Evolutionary conservation across 306 rosid species (phyloP).

Genomic region (Senna siamea): DNA sequence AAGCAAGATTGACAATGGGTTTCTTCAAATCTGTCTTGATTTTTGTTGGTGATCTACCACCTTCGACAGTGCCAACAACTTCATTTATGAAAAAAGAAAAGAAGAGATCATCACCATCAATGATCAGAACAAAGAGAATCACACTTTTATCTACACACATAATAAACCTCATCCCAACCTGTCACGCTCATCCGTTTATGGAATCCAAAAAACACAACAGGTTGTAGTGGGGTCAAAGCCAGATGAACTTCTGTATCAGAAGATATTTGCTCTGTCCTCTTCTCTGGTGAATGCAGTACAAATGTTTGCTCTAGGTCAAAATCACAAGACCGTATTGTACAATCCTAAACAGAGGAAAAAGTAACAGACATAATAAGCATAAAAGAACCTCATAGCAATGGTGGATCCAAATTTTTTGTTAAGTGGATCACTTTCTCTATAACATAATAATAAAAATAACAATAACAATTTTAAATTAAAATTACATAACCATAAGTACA

Average conservation of each 20-base stretch:
- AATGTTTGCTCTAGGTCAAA: slow-evolving; percentile 97
- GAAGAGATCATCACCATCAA: slow-evolving; percentile 21
- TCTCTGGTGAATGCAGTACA: slow-evolving; percentile 95
- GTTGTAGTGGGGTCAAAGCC: slow-evolving; percentile 90
- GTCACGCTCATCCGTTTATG: slow-evolving; percentile 95
- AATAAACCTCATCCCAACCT: slow-evolving; percentile 55
- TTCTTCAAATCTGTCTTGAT: slow-evolving; percentile 96
- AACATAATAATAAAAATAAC: background rate
- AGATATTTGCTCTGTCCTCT: slow-evolving; percentile 77
- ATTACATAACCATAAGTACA: background rate
- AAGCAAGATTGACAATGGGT: slow-evolving; percentile 94
- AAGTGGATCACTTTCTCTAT: background rate
- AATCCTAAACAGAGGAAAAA: slow-evolving; percentile 67
- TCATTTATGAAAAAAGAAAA: slow-evolving; percentile 48
- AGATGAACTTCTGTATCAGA: slow-evolving; percentile 92
- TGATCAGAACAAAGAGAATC: slow-evolving; percentile 24
- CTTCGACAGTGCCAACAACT: slow-evolving; percentile 99
- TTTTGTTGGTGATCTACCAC: slow-evolving; percentile 94
- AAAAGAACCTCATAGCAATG: slow-evolving; percentile 29
- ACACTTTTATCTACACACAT: slow-evolving; percentile 5
- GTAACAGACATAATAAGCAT: slow-evolving; percentile 23
- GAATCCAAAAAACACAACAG: slow-evolving; percentile 91
- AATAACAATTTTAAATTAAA: background rate
- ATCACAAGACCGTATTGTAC: slow-evolving; percentile 95
- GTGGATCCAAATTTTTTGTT: background rate